Conservation (phyloP, 805 yeast genomes). For the Pichia nanzhaoensis region DNA sequence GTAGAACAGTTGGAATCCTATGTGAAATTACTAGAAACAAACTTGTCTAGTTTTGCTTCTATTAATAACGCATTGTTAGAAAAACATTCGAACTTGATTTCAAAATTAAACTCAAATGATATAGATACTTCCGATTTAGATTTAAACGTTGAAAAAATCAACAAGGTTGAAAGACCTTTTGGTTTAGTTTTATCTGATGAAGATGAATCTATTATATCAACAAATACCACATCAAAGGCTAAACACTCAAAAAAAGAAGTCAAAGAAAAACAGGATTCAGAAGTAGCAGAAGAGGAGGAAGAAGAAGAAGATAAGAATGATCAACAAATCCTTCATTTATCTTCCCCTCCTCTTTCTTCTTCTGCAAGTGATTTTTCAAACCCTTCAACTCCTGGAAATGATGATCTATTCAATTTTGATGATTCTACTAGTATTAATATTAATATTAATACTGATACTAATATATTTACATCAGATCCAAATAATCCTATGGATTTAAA, state of each 20-base stretch:
- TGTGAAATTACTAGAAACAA: conserved; percentile 36
- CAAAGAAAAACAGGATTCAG: conserved; percentile 16
- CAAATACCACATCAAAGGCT: too few relatives aligned
- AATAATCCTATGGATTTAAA: conserved; percentile 5
- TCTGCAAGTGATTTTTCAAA: conserved; percentile 7
- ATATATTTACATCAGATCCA: not conserved
- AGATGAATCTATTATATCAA: conserved; percentile 9
- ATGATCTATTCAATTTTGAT: not conserved
- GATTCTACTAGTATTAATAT: too few relatives aligned
- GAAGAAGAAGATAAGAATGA: not conserved
- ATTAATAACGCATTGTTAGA: conserved; percentile 2
- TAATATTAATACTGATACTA: not conserved
- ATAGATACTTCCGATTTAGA: conserved; percentile 13
- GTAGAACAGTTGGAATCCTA: conserved; percentile 75
- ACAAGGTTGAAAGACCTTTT: conserved; percentile 21
- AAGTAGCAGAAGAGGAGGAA: conserved; percentile 9
- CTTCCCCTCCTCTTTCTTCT: conserved; percentile 5
- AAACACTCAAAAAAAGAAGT: not conserved
- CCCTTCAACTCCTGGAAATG: conserved; percentile 5
- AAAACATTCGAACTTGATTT: conserved; percentile 16
- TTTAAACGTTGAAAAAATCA: conserved; percentile 10
- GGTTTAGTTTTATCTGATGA: conserved; percentile 21
- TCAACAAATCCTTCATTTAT: not conserved
- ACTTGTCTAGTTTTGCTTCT: conserved; percentile 11
- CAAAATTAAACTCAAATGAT: conserved; percentile 15